These are phyloP conservation scores for Physcomitrium patens DNA, from an alignment of 225 moss, liverwort and hornwort species.

Conservation along the genomic window DNA sequence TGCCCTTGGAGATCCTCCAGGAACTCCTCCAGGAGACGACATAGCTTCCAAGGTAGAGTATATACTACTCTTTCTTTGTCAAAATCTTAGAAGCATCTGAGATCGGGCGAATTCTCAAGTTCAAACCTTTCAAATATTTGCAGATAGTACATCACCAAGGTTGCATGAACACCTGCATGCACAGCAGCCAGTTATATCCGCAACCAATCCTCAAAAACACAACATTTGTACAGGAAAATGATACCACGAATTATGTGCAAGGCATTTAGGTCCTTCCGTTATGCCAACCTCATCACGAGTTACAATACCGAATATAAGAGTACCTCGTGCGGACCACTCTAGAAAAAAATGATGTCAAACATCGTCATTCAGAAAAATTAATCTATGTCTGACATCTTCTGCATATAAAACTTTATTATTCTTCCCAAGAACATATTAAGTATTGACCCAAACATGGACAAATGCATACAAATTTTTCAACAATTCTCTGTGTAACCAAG, in stretches of 20 bases:
- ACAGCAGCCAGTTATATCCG: not conserved
- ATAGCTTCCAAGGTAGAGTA: slow-evolving; percentile 28
- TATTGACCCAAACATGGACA: not conserved
- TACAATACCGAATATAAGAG: slow-evolving; percentile 14
- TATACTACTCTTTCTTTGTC: slow-evolving; percentile 29
- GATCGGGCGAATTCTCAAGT: slow-evolving; percentile 6
- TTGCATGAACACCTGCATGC: slow-evolving; percentile 34
- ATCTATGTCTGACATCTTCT: not conserved
- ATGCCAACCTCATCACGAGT: slow-evolving; percentile 3
- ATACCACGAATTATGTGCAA: not conserved
- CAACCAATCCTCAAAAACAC: slow-evolving; percentile 14
- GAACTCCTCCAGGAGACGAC: slow-evolving; percentile 40
- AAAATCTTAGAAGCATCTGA: slow-evolving; percentile 25
- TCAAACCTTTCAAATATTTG: slow-evolving; percentile 18
- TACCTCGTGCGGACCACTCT: not conserved
- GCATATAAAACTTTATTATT: not conserved
- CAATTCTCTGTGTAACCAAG: not conserved
- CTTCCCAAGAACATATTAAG: not conserved
- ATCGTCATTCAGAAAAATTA: not conserved
- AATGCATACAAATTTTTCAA: not conserved
- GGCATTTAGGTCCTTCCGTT: not conserved
- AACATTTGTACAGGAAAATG: not conserved
- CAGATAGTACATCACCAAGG: slow-evolving; percentile 10
- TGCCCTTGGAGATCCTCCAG: slow-evolving; percentile 30
- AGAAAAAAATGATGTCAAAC: not conserved